A percentile compares a stretch with the other conserved stretches of the same genome.
phyloP scores from a whole-genome alignment of 2,329 filamentous ascomycete species.

The Cladophialophora yegresii region DNA sequence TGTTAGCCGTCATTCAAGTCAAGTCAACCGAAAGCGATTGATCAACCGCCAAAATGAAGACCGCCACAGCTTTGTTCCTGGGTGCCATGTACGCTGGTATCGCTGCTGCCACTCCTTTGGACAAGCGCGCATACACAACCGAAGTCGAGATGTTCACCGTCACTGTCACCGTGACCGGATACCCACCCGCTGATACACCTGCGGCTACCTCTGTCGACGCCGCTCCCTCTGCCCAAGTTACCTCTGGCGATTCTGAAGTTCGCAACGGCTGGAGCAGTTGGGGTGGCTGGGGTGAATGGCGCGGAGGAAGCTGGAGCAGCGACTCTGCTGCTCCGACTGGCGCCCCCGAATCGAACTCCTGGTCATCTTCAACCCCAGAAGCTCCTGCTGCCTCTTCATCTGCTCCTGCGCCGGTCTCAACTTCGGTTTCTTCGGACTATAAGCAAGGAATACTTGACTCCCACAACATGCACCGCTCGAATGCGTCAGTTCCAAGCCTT shows the following conservation, averaged over 20 bases:
- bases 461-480: constrained; percentile 84
- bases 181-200: constrained; percentile 18
- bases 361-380: constrained; percentile 9
- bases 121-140: constrained; percentile 43
- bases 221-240: neutral
- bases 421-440: constrained; percentile 40
- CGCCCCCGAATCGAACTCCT: constrained; percentile 13
- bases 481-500: constrained; percentile 70
- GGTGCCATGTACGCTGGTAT: constrained; percentile 44
- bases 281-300: constrained; percentile 6
- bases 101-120: constrained; percentile 40
- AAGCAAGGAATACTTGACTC: constrained; percentile 56
- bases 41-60: constrained; percentile 31
- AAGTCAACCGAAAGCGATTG: neutral
- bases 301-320: neutral
- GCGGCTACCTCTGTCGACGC: constrained; percentile 9
- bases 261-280: constrained; percentile 14
- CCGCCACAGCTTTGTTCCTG: constrained; percentile 37
- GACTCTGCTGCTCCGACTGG: constrained; percentile 28
- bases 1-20: constrained; percentile 15
- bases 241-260: constrained; percentile 14
- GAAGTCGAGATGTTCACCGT: constrained; percentile 39
- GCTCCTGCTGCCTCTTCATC: constrained; percentile 14
- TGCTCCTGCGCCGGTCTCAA: constrained; percentile 19
- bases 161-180: constrained; percentile 42